Conservation (phyloP, 768 basidiomycete species). For the Cystofilobasidium macerans region DNA sequence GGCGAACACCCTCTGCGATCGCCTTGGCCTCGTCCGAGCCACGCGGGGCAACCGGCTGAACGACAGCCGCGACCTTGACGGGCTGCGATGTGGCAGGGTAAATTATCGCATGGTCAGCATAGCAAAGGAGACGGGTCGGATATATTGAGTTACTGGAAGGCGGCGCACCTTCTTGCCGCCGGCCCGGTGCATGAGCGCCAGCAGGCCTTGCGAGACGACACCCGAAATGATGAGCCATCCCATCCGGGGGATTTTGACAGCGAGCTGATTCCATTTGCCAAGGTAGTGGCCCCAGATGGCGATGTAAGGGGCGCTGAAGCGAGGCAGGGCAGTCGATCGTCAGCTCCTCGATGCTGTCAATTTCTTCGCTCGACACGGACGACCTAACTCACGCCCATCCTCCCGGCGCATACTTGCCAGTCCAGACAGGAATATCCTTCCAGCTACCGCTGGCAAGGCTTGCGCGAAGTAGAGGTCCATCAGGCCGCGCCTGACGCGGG, state of each 20-base stretch:
- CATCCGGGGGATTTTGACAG: slow-evolving; percentile 21
- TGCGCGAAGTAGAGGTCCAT: slow-evolving; percentile 4
- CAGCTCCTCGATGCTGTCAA: neutral
- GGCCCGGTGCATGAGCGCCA: slow-evolving; percentile 5
- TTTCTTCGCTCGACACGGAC: too few relatives aligned
- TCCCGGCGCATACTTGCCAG: slow-evolving; percentile 5
- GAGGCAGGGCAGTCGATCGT: neutral
- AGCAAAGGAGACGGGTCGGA: too few relatives aligned
- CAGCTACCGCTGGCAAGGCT: slow-evolving; percentile 21
- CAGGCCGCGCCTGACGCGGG: slow-evolving; percentile 20
- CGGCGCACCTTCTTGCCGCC: neutral
- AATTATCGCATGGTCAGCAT: too few relatives aligned
- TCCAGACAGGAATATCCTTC: slow-evolving; percentile 19
- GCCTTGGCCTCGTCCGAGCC: slow-evolving; percentile 17
- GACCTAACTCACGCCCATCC: neutral
- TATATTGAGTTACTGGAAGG: too few relatives aligned
- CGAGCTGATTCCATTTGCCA: slow-evolving; percentile 5
- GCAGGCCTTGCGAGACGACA: slow-evolving; percentile 18
- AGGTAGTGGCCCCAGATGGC: neutral
- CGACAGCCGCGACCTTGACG: neutral
- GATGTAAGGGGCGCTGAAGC: slow-evolving; percentile 8
- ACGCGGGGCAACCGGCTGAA: neutral
- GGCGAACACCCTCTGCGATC: slow-evolving; percentile 15
- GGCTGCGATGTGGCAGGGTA: too few relatives aligned
- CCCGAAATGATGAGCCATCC: slow-evolving; percentile 21